phyloP scores from a whole-genome alignment of 2,329 filamentous ascomycete species.

The Zopfia rhizophila region DNA sequence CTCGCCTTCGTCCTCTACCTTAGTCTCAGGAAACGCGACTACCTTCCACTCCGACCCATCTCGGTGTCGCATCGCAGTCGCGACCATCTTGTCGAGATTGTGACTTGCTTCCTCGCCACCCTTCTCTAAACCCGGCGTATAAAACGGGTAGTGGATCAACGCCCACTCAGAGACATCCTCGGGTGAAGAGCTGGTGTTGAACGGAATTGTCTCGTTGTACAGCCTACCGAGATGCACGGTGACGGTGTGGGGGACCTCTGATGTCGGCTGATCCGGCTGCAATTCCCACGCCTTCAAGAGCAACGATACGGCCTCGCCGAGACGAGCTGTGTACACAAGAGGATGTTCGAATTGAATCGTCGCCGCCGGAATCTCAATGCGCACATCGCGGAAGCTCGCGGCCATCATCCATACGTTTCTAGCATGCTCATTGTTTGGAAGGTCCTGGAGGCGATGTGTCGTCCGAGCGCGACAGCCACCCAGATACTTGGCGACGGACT shows the following conservation, averaged over 20 bases:
- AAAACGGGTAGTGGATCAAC: neutral
- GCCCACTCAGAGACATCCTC: slow-evolving; percentile 8
- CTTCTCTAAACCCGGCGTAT: slow-evolving; percentile 6
- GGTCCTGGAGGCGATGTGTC: slow-evolving; percentile 6
- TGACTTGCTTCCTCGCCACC: slow-evolving; percentile 5
- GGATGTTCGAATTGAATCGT: too few species aligned
- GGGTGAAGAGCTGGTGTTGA: slow-evolving; percentile 10
- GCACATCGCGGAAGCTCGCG: slow-evolving; percentile 13
- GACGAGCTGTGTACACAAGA: slow-evolving; percentile 4
- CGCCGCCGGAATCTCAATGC: slow-evolving; percentile 9
- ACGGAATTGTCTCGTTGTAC: slow-evolving; percentile 22
- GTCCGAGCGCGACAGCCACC: slow-evolving; percentile 7
- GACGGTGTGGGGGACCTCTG: slow-evolving; percentile 4
- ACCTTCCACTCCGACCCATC: slow-evolving; percentile 13
- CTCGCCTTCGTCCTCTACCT: too few species aligned
- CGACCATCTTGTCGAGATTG: slow-evolving; percentile 10
- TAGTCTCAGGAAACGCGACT: slow-evolving; percentile 4
- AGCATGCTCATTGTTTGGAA: slow-evolving; percentile 3
- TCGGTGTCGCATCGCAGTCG: slow-evolving; percentile 3
- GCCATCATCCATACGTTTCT: slow-evolving; percentile 23
- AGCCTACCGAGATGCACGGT: slow-evolving; percentile 18
- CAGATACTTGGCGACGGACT: slow-evolving; percentile 14
- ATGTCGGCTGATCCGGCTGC: slow-evolving; percentile 1
- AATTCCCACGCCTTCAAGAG: slow-evolving; percentile 23
- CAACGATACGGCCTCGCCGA: slow-evolving; percentile 15